Evolutionary conservation across 208 protist species (phyloP).

Genomic region (Acanthamoeba polyphaga): DNA sequence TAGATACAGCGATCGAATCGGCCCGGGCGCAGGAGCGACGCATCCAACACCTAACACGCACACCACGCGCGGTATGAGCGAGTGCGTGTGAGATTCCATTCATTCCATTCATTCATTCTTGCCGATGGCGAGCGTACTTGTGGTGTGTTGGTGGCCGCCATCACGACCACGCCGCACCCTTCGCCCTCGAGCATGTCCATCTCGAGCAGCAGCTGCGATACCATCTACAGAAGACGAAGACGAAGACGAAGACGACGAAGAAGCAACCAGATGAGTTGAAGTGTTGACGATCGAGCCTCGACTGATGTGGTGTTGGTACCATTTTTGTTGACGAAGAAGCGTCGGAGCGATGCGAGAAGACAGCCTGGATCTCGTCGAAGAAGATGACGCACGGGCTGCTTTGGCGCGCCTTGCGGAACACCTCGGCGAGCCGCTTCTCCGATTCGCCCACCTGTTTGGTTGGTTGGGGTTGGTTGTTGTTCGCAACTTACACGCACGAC

Average conservation of each 20-base stretch:
- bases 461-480: not conserved
- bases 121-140: not conserved
- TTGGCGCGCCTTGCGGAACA: constrained; percentile 50
- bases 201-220: constrained; percentile 63
- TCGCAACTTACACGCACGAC: too few relatives aligned
- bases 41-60: constrained; percentile 7
- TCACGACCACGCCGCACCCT: constrained; percentile 46
- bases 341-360: constrained; percentile 45
- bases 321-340: constrained; percentile 56
- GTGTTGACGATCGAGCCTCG: not conserved
- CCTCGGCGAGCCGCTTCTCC: constrained; percentile 60
- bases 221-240: constrained; percentile 5
- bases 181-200: constrained; percentile 37
- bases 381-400: constrained; percentile 72
- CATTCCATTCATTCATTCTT: too few relatives aligned
- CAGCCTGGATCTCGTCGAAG: constrained; percentile 73
- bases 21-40: not conserved
- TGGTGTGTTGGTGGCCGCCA: constrained; percentile 69
- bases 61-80: not conserved
- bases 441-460: constrained; percentile 52
- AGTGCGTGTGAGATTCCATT: not conserved
- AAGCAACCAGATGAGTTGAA: not conserved
- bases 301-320: not conserved
- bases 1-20: constrained; percentile 74
- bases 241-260: not conserved